Evolutionary conservation across 441 rosid genomes (phyloP).

Genomic region (Biscutella laevigata): DNA sequence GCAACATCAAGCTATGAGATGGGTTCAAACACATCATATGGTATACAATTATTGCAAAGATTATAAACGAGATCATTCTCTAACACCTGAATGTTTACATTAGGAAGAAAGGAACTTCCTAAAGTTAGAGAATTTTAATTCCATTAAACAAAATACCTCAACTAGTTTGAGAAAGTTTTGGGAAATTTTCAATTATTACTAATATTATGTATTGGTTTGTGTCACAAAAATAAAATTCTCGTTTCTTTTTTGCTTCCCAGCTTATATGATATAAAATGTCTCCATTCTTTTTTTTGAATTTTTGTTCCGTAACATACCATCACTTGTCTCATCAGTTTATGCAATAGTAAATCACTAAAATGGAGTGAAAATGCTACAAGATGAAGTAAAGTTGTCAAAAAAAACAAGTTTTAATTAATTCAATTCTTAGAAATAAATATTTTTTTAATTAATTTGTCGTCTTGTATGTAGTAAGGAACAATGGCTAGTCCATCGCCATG

Average conservation of each 20-base stretch:
- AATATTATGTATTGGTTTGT: slow-evolving; percentile 1
- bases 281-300: too few species aligned
- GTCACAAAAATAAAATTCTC: slow-evolving; percentile 3
- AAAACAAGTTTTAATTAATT: too few species aligned
- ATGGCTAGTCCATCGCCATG: too few species aligned
- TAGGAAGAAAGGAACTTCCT: background rate
- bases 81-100: slow-evolving; percentile 73
- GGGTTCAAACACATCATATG: slow-evolving; percentile 64
- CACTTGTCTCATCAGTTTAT: too few species aligned
- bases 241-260: background rate
- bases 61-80: slow-evolving; percentile 61
- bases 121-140: background rate
- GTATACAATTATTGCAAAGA: slow-evolving; percentile 74
- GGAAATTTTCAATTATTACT: background rate
- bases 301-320: too few species aligned
- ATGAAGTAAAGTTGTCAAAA: too few species aligned
- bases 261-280: slow-evolving; percentile 14
- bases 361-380: too few species aligned
- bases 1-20: slow-evolving; percentile 62
- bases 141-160: background rate
- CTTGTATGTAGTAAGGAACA: too few species aligned
- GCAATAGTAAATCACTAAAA: too few species aligned
- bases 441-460: too few species aligned
- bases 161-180: background rate
- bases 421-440: too few species aligned